Base-by-base conservation (phyloP, 164 flowering plant species). In the Vitis amurensis region DNA sequence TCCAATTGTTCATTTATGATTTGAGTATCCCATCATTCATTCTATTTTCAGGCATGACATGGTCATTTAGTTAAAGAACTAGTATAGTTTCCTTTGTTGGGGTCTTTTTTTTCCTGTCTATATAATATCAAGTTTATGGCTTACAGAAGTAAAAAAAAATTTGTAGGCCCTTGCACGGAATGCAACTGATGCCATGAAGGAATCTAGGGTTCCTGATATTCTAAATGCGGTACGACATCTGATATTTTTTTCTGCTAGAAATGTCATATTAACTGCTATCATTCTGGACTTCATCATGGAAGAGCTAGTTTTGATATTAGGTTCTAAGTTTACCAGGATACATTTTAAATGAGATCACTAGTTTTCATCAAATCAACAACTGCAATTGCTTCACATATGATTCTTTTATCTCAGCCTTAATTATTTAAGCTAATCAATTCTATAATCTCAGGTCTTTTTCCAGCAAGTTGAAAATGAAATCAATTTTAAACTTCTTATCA, bases 161-260 rank as follows among this genome's bases (percentile, higher is more conserved):
- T 61, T 86, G 73, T 89, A 95, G 98, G 98, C 94, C 61, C 92
- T 95, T 37, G 57, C 72, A 71, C 76, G 76, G 73, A 83, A 89
- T 79, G 84, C 84, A 70, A 93, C 98, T 48, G 98, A 91, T 81
- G 97, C 97, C 15, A 93, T 95, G 98, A 88, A 71, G 81, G 94
- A 88, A 65, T 87, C 97, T 0, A 83, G 91, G 82, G 92, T 89
- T 79, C 85, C 84, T 67, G 97, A 89, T 62, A 80, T 89, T 71
- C 68, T 92, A 60, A 81, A 77, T 71, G 72, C 77, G 85, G 99
- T 92, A 67, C 71, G 88, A 7, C 48, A 29, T 69, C 37, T 58
- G 12, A 1, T 47, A 47, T 48, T 52, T 3, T 66, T 23, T 31
- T 49, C 3, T 48, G 10, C 10, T 31, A 62, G 23, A 15, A 16